Percentiles rank a stretch among this genome's conserved stretches.
Evolutionary conservation across 331 rosid genomes (phyloP).

Genomic region (Quercus lobata): DNA sequence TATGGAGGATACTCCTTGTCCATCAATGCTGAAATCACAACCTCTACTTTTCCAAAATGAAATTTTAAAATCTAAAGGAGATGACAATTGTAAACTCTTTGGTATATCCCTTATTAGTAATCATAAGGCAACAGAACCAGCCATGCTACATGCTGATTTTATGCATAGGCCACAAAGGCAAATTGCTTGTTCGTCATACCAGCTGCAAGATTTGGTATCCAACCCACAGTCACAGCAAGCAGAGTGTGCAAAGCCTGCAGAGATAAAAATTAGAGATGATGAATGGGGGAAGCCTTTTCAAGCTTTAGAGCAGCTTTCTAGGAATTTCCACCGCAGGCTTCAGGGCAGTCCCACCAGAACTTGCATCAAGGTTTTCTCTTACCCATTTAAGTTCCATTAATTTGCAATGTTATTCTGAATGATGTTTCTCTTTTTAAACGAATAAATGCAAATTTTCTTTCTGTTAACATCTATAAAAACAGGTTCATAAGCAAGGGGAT

Average conservation of each 20-base stretch:
- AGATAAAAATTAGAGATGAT: conserved; percentile 22
- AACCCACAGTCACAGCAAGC: conserved; percentile 46
- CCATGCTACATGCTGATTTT: conserved; percentile 24
- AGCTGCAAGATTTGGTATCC: conserved; percentile 30
- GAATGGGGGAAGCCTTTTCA: conserved; percentile 45
- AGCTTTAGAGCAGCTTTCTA: conserved; percentile 31
- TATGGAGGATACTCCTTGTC: conserved; percentile 40
- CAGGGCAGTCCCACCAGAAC: conserved; percentile 67
- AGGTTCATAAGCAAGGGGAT: conserved; percentile 98
- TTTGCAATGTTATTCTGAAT: not conserved
- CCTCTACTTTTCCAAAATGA: conserved; percentile 35
- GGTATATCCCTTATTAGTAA: conserved; percentile 65
- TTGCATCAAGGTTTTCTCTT: conserved; percentile 69
- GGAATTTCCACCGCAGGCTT: conserved; percentile 46
- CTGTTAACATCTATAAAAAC: not conserved
- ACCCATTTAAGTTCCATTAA: not conserved
- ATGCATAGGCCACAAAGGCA: conserved; percentile 32
- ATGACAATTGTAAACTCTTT: conserved; percentile 73
- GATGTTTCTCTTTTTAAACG: conserved; percentile 4
- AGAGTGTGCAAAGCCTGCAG: conserved; percentile 37
- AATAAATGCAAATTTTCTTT: not conserved
- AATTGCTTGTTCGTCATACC: conserved; percentile 28
- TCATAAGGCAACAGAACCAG: conserved; percentile 32
- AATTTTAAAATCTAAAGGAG: conserved; percentile 44
- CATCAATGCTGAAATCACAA: conserved; percentile 38